Evolutionary conservation across 441 rosid species (phyloP), one percentile per base, ranked within the genome.

Genomic region (Euphorbia corollata): DNA sequence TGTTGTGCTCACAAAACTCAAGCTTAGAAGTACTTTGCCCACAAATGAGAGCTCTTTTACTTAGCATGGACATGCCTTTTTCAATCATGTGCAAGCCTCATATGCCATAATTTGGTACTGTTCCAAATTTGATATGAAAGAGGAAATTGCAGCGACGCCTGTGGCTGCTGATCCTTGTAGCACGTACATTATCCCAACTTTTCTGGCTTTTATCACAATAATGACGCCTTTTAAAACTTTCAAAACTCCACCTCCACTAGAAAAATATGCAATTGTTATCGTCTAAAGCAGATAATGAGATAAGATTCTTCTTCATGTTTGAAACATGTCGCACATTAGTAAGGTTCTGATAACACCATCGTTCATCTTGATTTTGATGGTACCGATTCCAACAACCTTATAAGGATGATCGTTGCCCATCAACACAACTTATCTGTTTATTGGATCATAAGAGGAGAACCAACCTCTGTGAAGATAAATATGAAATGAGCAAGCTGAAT

Each of bases 201-300:
- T 0, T 13, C 16, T 12, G 5, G 12, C 59, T 32, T 65, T 53
- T 47, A 65, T 12, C 7, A 51, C 4, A 32, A 53, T 32, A 5
- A 65, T 24, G 18, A 0, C 0, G 15, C 45, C 32, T 15, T 51
- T 50, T 8, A 18, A 24, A 27, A 65, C 45, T n/a, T 65, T 65
- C 59, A 50, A 50, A 67, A 57, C 53, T 55, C 54, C 51, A 67
- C 53, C 36, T 67, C 9, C 63, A 57, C 54, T 20, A 15, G 63
- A 36, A 11, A 16, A 67, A 27, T 23, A 6, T 67, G 38, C 13
- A 60, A 27, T 34, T 24, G n/a, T 43, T 22, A 5, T 8, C 11
- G 6, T 68, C 48, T 16, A 60, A 20, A 19, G 13, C n/a, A 27
- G 12, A 6, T 34, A 54, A 7, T 3, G 61, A 65, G 9, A 65